Evolutionary conservation across 2,329 filamentous ascomycete species (phyloP), one percentile per base, ranked within the genome.

Genomic region (Harringtonia lauricola): DNA sequence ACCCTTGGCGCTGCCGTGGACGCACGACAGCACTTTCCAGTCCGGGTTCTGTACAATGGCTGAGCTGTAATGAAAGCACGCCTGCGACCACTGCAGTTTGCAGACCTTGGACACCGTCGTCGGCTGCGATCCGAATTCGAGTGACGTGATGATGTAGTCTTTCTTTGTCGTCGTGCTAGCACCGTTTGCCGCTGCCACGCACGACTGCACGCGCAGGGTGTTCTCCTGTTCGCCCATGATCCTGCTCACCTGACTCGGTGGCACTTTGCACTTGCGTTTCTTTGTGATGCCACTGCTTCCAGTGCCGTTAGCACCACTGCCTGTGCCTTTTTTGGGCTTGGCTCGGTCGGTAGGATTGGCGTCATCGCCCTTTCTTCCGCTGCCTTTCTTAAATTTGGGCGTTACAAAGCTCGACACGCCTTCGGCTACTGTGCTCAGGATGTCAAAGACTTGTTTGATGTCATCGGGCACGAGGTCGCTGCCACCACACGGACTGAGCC

Each of bases 1-100:
- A 14, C 14, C 21, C 29, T 29, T 5, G 41, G 42, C 7, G 35
- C 46, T 22, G 43, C 44, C 22, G 13, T 41, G 47, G 13, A 43
- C 42, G 36, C 50, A 52, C 8, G 46, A 45, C 18, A 51, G 24
- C 2, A 41, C 41, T 1, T 38, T 24, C 41, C 45, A 51, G 13
- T 31, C n/a, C 24, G 38, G 42, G 29, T 51, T 48, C 8, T 46
- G 36, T 22, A 34, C 29, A 24, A 50, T 53, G 35, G 47, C 53
- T 2, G 52, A 54, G 36, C 48, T 51, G 45, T 55, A 55, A 38
- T 54, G 52, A 40, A 48, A 49, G 42, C 53, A 55, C n/a, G 53
- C 53, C 41, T 55, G 53, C 22, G 45, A 41, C 41, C 43, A 52
- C 28, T 38, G 12, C 9, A 33, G 13, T 14, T n/a, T 28, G 45